phyloP scores from a whole-genome alignment of 2,329 filamentous ascomycete genomes.

The Alternaria alternata region DNA sequence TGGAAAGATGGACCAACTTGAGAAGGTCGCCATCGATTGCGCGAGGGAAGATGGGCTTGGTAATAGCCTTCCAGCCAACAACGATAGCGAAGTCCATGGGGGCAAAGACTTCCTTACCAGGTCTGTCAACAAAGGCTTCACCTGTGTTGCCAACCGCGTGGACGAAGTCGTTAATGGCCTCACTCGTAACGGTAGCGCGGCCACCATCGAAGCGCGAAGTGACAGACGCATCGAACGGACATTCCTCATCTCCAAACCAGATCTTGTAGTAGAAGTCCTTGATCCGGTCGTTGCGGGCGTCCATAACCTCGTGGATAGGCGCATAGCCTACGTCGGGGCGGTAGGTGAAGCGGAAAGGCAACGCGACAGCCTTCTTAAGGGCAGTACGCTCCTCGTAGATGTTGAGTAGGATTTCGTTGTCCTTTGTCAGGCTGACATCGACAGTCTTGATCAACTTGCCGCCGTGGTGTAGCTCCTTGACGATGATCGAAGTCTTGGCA shows the following conservation, averaged over 20 bases:
- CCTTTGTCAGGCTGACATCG: slow-evolving; percentile 77
- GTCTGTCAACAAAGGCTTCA: slow-evolving; percentile 94
- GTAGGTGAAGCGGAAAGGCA: slow-evolving; percentile 90
- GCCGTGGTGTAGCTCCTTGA: slow-evolving; percentile 85
- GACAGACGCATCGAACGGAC: slow-evolving; percentile 84
- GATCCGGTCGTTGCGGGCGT: slow-evolving; percentile 93
- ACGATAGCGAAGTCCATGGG: slow-evolving; percentile 99
- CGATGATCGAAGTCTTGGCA: slow-evolving; percentile 81
- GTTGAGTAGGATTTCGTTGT: slow-evolving; percentile 84
- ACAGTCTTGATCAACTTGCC: slow-evolving; percentile 90
- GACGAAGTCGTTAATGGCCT: slow-evolving; percentile 98
- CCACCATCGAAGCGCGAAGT: slow-evolving; percentile 92
- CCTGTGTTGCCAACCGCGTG: slow-evolving; percentile 98
- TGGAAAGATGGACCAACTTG: slow-evolving; percentile 95
- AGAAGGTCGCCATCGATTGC: slow-evolving; percentile 95
- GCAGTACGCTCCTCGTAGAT: slow-evolving; percentile 94
- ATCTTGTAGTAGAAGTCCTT: slow-evolving; percentile 99
- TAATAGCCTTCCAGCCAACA: slow-evolving; percentile 99
- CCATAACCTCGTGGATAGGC: slow-evolving; percentile 97
- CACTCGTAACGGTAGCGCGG: slow-evolving; percentile 82
- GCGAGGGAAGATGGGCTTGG: slow-evolving; percentile 97
- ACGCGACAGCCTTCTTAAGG: slow-evolving; percentile 78
- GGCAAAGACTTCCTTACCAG: slow-evolving; percentile 90
- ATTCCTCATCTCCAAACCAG: slow-evolving; percentile 89
- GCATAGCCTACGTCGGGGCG: slow-evolving; percentile 95